phyloP scores from a whole-genome alignment of 768 basidiomycete species.

The Tulasnella sp. region DNA sequence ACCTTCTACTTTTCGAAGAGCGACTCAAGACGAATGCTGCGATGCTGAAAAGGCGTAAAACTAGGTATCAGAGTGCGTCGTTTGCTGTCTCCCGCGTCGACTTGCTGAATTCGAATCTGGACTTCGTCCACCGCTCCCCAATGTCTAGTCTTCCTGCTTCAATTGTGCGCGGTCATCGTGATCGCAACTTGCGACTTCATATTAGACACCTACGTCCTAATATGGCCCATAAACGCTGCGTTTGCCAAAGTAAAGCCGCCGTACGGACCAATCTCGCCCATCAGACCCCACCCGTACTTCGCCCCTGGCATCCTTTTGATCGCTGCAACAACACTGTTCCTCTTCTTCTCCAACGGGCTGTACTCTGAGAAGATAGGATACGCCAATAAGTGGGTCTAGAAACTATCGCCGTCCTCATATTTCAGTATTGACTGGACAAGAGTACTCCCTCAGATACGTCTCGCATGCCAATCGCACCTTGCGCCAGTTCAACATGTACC shows the following conservation, averaged over 20 bases:
- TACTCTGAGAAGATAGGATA: conserved; percentile 94
- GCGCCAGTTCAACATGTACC: conserved; percentile 89
- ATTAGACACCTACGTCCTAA: conserved; percentile 54
- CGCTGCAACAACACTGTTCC: conserved; percentile 74
- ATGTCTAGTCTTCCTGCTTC: conserved; percentile 56
- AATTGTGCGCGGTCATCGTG: conserved; percentile 53
- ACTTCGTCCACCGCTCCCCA: background rate
- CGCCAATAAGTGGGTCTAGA: conserved; percentile 69
- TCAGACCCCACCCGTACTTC: conserved; percentile 43
- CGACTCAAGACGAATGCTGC: conserved; percentile 89
- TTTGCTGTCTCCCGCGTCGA: background rate
- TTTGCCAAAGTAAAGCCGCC: conserved; percentile 12
- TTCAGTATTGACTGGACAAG: background rate
- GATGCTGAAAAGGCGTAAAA: conserved; percentile 65
- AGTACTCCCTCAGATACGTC: conserved; percentile 61
- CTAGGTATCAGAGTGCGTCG: conserved; percentile 66
- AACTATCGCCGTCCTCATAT: background rate
- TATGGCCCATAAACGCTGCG: conserved; percentile 12
- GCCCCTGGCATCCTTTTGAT: conserved; percentile 75
- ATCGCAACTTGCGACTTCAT: conserved; percentile 70
- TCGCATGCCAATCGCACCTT: conserved; percentile 90
- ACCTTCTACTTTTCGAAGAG: conserved; percentile 89
- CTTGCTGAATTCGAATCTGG: background rate
- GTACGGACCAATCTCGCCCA: background rate
- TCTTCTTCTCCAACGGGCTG: conserved; percentile 96